Evolutionary conservation across 31 red algal species (phyloP).

Genomic region (Odonthalia washingtoniensis): DNA sequence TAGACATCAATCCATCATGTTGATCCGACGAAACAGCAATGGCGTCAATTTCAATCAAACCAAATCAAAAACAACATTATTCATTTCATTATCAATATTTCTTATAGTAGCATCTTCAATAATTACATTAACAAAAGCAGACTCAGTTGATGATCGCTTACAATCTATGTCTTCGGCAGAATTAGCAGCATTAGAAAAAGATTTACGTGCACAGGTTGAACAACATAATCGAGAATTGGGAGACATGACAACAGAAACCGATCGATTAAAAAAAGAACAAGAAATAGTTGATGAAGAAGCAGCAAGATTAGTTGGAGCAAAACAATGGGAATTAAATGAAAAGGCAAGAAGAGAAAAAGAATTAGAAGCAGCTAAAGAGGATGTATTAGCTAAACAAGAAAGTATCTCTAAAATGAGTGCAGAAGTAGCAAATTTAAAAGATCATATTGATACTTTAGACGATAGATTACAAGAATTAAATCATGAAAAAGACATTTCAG

Average conservation of each 20-base stretch:
- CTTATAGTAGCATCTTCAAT: too few species aligned
- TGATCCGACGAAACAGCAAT: too few species aligned
- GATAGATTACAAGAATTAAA: conserved; percentile 61
- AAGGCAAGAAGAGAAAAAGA: conserved; percentile 69
- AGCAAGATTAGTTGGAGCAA: conserved; percentile 60
- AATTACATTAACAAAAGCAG: conserved; percentile 24
- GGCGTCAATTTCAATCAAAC: too few species aligned
- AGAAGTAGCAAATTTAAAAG: conserved; percentile 64
- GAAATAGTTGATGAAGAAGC: conserved; percentile 65
- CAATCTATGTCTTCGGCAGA: conserved; percentile 63
- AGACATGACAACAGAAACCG: conserved; percentile 42
- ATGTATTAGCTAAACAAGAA: conserved; percentile 71
- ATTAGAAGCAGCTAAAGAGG: conserved; percentile 74
- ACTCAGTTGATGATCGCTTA: conserved; percentile 42
- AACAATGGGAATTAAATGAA: conserved; percentile 71
- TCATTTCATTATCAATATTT: too few species aligned
- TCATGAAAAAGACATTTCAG: conserved; percentile 67
- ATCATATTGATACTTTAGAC: conserved; percentile 70
- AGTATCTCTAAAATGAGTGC: conserved; percentile 69
- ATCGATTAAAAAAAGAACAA: conserved; percentile 62
- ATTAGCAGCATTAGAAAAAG: conserved; percentile 52
- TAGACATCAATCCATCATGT: too few species aligned
- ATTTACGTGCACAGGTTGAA: conserved; percentile 56
- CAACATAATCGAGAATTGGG: conserved; percentile 52
- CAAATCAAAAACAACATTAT: too few species aligned